Base-by-base conservation (phyloP, 2,329 filamentous ascomycete genomes). In the Botrytis cinerea region DNA sequence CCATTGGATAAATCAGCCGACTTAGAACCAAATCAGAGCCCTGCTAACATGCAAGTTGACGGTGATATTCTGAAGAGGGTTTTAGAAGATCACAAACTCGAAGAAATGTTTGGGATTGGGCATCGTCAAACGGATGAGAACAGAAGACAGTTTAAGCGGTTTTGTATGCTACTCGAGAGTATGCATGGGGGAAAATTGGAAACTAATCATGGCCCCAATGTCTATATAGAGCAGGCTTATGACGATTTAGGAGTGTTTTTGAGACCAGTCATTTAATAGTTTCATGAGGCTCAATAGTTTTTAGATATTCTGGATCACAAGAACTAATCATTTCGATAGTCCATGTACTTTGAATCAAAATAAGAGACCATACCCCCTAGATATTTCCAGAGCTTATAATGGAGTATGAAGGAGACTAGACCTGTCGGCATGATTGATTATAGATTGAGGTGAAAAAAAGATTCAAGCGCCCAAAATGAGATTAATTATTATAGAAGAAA, bases 11-110 rank as follows among this genome's bases (percentile, higher is more conserved):
- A 76, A 22, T 38, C 73, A 40, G 45, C 76, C 28, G 74, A 74
- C 2, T 28, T 79, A 2, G 85, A 87, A 74, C 84, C 86, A 12
- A 80, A 81, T 38, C 75, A 78, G 9, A 80, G 82, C 16, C 83
- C 83, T 2, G 84, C 84, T 54, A 78, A 82, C 38, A 89, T 89
- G 86, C 91, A 93, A 73, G 84, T 94, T 4, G 86, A 93, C 75
- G 92, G 92, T 0, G 90, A 93, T 77, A 83, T 93, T 51, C 81
- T 94, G 60, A 83, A 84, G 74, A 84, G 86, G 10, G 87, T 90
- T 74, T 76, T 90, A 18, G 82, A 86, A 28, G 82, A 80, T 28
- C 83, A 84, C 46, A 81, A 81, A 0, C 77, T 90, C 32, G 85
- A 87, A 77, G 76, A 78, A 45, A 77, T 88, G 22, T 81, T 86